Conservation (phyloP, 2,329 filamentous ascomycete species). For the Monosporascus sp. region DNA sequence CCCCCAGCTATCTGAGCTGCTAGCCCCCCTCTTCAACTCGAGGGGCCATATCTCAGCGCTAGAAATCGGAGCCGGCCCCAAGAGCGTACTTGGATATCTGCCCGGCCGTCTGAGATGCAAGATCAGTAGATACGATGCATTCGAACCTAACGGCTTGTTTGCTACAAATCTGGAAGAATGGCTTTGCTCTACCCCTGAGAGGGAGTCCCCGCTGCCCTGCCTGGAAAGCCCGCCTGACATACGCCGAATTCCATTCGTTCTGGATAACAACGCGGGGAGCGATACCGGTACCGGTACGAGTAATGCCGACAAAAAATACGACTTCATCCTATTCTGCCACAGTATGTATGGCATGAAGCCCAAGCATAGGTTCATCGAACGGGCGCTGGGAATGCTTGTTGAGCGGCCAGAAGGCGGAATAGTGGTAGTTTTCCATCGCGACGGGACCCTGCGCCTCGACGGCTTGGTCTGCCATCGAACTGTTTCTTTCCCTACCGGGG, state of each 20-base stretch:
- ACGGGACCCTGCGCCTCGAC: slow-evolving; percentile 35
- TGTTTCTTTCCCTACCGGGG: slow-evolving; percentile 40
- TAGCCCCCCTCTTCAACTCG: slow-evolving; percentile 36
- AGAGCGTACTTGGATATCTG: slow-evolving; percentile 47
- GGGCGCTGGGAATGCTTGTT: slow-evolving; percentile 42
- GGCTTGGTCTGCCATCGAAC: slow-evolving; percentile 43
- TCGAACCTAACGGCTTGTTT: slow-evolving; percentile 47
- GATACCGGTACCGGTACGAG: slow-evolving; percentile 13
- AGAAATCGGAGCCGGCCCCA: slow-evolving; percentile 55
- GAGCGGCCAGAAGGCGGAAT: slow-evolving; percentile 33
- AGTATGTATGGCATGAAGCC: slow-evolving; percentile 57
- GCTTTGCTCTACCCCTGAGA: slow-evolving; percentile 27
- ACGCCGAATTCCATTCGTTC: slow-evolving; percentile 32
- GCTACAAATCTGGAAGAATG: slow-evolving; percentile 37
- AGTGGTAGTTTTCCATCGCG: slow-evolving; percentile 52
- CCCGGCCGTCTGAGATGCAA: slow-evolving; percentile 35
- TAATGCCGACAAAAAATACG: slow-evolving; percentile 35
- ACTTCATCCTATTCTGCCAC: slow-evolving; percentile 57
- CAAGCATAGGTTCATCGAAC: slow-evolving; percentile 40
- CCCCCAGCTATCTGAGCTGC: slow-evolving; percentile 39
- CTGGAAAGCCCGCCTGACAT: slow-evolving; percentile 36
- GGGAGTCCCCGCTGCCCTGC: slow-evolving; percentile 32
- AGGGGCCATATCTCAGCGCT: slow-evolving; percentile 43
- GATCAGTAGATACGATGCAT: slow-evolving; percentile 47
- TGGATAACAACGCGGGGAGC: slow-evolving; percentile 14